phyloP scores from a whole-genome alignment of 2,329 filamentous ascomycete genomes.

The Acarospora socialis region DNA sequence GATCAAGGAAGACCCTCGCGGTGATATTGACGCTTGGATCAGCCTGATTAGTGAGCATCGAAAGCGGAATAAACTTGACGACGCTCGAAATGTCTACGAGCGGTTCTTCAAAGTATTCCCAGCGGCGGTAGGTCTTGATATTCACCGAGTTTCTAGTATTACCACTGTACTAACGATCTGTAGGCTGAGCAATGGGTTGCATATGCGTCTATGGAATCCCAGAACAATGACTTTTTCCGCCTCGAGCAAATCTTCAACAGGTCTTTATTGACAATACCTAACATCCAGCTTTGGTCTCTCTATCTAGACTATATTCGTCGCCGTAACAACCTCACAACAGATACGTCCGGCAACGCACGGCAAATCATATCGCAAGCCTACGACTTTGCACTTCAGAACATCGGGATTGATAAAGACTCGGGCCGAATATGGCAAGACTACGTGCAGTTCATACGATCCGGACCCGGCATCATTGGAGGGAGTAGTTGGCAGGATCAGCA shows the following conservation, averaged over 20 bases:
- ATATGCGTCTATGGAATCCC: conserved; percentile 80
- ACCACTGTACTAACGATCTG: conserved; percentile 21
- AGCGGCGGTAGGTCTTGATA: conserved; percentile 57
- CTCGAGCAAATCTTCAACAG: conserved; percentile 74
- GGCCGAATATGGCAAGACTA: conserved; percentile 90
- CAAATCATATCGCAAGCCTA: conserved; percentile 73
- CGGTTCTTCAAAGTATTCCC: conserved; percentile 82
- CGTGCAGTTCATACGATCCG: conserved; percentile 79
- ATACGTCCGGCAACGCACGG: conserved; percentile 61
- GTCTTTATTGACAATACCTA: conserved; percentile 63
- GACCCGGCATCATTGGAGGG: conserved; percentile 73
- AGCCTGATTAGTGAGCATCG: conserved; percentile 73
- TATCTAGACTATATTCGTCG: conserved; percentile 94
- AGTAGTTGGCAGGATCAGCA: conserved; percentile 91
- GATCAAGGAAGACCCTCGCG: conserved; percentile 81
- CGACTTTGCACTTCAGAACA: conserved; percentile 77
- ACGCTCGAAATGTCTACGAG: conserved; percentile 66
- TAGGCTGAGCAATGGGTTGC: conserved; percentile 86
- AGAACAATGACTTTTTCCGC: conserved; percentile 64
- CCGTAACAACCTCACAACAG: conserved; percentile 71
- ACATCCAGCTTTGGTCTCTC: conserved; percentile 77
- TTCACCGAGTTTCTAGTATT: conserved; percentile 4
- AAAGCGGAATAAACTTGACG: conserved; percentile 66
- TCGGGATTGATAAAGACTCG: conserved; percentile 83
- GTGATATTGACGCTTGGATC: conserved; percentile 86